Conservation (phyloP, 2,329 filamentous ascomycete genomes). For the Cladosporium sp. region DNA sequence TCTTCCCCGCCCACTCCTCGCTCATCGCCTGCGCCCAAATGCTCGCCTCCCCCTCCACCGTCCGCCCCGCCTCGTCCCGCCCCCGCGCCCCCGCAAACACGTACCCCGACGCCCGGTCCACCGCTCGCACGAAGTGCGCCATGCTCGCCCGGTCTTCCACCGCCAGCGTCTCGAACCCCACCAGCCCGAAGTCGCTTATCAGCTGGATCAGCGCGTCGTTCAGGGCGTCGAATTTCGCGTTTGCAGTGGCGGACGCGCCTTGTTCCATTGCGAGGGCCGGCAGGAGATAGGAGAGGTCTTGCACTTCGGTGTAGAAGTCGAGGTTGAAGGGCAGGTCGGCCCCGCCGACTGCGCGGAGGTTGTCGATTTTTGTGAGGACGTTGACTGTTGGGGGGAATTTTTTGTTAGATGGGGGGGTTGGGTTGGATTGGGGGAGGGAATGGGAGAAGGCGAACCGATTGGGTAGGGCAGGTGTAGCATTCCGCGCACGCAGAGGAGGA, state of each 20-base stretch:
- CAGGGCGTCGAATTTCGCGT: slow-evolving; percentile 67
- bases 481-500: slow-evolving; percentile 84
- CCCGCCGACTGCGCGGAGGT: slow-evolving; percentile 64
- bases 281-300: slow-evolving; percentile 79
- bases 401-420: background rate
- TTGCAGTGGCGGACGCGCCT: slow-evolving; percentile 23
- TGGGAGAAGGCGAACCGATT: slow-evolving; percentile 40
- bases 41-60: slow-evolving; percentile 40
- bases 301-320: slow-evolving; percentile 95
- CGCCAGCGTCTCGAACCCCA: slow-evolving; percentile 86
- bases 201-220: slow-evolving; percentile 83
- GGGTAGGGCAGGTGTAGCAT: slow-evolving; percentile 99
- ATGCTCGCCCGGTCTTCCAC: slow-evolving; percentile 97
- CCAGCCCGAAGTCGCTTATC: slow-evolving; percentile 82
- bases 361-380: slow-evolving; percentile 96
- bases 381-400: slow-evolving; percentile 51
- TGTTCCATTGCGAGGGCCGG: slow-evolving; percentile 75
- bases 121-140: slow-evolving; percentile 81
- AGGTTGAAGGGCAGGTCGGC: slow-evolving; percentile 88
- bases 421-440: background rate
- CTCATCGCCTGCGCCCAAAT: slow-evolving; percentile 97
- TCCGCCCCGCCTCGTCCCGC: slow-evolving; percentile 61
- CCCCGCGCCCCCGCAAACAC: slow-evolving; percentile 86
- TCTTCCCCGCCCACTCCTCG: slow-evolving; percentile 53
- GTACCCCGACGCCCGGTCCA: slow-evolving; percentile 89